A percentile compares a stretch with the other conserved stretches of the same genome.
phyloP scores from a whole-genome alignment of 768 basidiomycete genomes.

The Leucosporidium yakuticum region DNA sequence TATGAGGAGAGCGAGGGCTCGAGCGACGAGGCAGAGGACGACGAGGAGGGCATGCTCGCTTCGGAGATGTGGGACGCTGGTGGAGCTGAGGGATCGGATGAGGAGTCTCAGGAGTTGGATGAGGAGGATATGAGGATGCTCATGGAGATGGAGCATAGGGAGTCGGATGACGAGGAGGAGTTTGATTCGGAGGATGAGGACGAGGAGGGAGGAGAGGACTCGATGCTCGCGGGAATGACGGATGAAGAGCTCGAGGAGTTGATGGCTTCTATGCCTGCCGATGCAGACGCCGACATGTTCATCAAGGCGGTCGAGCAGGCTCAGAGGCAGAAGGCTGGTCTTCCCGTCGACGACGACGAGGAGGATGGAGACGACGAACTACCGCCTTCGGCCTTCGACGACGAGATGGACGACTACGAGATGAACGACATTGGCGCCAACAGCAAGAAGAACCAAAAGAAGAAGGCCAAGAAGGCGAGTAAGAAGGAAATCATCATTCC shows the following conservation, averaged over 20 bases:
- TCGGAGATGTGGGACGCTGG: slow-evolving; percentile 34
- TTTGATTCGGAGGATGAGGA: slow-evolving; percentile 48
- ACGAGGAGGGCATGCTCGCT: slow-evolving; percentile 33
- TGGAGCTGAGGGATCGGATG: slow-evolving; percentile 47
- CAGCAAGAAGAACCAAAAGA: slow-evolving; percentile 20
- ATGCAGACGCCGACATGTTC: not conserved
- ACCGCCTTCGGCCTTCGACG: slow-evolving; percentile 34
- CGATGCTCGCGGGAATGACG: slow-evolving; percentile 44
- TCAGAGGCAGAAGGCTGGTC: not conserved
- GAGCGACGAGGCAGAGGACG: slow-evolving; percentile 37
- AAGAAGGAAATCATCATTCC: slow-evolving; percentile 25
- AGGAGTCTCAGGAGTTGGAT: slow-evolving; percentile 30
- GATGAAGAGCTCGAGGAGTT: slow-evolving; percentile 50
- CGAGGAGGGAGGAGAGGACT: slow-evolving; percentile 40
- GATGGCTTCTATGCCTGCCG: not conserved
- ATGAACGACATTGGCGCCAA: slow-evolving; percentile 39
- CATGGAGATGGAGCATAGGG: slow-evolving; percentile 2
- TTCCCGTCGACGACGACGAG: slow-evolving; percentile 1
- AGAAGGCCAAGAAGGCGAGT: slow-evolving; percentile 29
- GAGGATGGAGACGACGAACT: slow-evolving; percentile 48
- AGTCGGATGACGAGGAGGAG: slow-evolving; percentile 47
- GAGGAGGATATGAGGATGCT: not conserved
- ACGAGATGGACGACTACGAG: not conserved
- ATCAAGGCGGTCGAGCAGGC: not conserved
- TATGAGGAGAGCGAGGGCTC: slow-evolving; percentile 41